These are phyloP conservation scores for Begonia fuchsioides DNA, from an alignment of 306 rosid genomes.

Conservation along the genomic window DNA sequence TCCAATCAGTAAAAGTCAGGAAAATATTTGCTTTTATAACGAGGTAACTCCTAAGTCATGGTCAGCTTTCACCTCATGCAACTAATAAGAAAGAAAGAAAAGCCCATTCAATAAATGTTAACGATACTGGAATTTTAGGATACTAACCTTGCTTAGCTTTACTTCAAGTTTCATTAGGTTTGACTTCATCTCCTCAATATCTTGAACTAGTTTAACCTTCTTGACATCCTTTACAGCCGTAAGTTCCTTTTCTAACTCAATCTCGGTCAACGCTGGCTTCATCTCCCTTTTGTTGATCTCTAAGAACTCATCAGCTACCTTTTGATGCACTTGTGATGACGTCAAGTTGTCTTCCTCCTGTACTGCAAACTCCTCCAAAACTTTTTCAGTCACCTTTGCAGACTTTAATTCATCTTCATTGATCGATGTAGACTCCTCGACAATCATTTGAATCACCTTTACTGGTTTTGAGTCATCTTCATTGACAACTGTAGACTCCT, in stretches of 20 bases:
- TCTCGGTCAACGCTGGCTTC: conserved; percentile 8
- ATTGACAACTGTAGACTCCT: conserved; percentile 11
- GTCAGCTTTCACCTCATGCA: conserved; percentile 1
- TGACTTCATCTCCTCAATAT: conserved; percentile 58
- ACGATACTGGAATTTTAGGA: neutral
- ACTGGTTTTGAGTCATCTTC: conserved; percentile 10
- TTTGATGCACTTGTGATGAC: neutral
- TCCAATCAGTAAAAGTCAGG: too few species aligned
- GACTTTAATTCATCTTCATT: neutral
- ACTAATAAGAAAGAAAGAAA: neutral
- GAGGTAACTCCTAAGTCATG: too few species aligned
- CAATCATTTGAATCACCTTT: conserved; percentile 2
- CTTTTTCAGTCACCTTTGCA: neutral
- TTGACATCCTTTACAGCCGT: conserved; percentile 3
- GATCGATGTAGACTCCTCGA: conserved; percentile 13
- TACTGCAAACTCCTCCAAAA: conserved; percentile 15
- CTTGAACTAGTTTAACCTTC: conserved; percentile 29
- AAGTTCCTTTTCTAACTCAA: conserved; percentile 2
- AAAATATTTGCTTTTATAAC: too few species aligned
- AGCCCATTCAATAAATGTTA: neutral
- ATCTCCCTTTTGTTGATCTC: conserved; percentile 16
- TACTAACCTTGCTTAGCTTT: conserved; percentile 65
- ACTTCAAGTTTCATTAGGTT: conserved; percentile 52
- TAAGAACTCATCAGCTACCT: conserved; percentile 4
- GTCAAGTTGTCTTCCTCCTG: conserved; percentile 3